Conservation (phyloP, 2,329 filamentous ascomycete genomes). For the Ophiognomonia clavigignenti-juglandacearum region DNA sequence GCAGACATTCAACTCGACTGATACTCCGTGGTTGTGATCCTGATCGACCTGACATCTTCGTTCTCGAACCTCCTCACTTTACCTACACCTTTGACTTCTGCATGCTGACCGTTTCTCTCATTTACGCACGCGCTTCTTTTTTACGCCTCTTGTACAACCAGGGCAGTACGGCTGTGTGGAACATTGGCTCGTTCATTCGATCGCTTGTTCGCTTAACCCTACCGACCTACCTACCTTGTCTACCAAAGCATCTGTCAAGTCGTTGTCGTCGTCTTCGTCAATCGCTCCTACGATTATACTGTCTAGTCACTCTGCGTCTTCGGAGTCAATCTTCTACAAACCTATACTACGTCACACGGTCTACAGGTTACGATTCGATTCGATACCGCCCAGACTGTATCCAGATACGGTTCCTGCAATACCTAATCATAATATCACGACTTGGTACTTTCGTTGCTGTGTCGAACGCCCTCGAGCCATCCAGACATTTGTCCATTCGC, state of each 20-base stretch:
- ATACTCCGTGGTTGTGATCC: too few species aligned
- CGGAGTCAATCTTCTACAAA: background rate
- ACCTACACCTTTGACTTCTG: too few species aligned
- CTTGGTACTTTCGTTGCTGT: background rate
- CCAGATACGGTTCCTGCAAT: background rate
- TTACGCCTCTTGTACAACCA: constrained; percentile 9
- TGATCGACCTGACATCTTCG: too few species aligned
- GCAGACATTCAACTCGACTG: too few species aligned
- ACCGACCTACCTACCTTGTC: too few species aligned
- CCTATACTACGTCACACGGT: background rate
- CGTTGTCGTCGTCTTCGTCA: background rate
- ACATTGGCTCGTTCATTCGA: constrained; percentile 9
- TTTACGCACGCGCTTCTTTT: too few species aligned
- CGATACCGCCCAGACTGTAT: too few species aligned
- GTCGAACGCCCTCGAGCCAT: background rate
- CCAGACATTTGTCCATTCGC: too few species aligned
- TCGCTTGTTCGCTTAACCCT: constrained; percentile 9
- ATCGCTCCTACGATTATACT: too few species aligned
- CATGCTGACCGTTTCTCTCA: too few species aligned
- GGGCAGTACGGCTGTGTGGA: constrained; percentile 9
- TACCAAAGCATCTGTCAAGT: background rate
- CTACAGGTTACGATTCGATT: constrained; percentile 3
- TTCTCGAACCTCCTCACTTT: too few species aligned
- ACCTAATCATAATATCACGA: constrained; percentile 11
- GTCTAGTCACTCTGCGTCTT: background rate